Evolutionary conservation across 73 alveolate species (phyloP), one percentile per base, ranked within the genome.

Genomic region (Stentor coeruleus): DNA sequence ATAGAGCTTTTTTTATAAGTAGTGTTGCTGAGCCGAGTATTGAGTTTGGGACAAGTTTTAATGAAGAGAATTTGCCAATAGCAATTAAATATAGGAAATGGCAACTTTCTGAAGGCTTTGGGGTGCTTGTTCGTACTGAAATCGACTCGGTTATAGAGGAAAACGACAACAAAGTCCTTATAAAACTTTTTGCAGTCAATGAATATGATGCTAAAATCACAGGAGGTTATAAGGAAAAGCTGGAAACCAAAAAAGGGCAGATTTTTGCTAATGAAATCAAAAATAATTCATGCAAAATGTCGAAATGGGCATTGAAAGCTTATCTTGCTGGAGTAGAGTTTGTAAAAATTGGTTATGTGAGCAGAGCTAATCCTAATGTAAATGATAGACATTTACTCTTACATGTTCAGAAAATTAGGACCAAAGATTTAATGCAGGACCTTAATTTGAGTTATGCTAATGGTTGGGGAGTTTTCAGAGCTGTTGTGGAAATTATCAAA

Each of bases 261-360:
- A 41, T 82, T 6, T 35, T 79, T 1, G 59, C 75, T 33, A 82
- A 66, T 38, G 90, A 76, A 20, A 37, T 39, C 26, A 82, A 60
- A 36, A 76, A 85, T 37, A 85, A 85, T 77, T 39, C 90, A 0
- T 81, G 87, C 81, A 85, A 85, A 58, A 81, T 85, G 35, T 80
- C 89, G 4, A 85, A 82, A 35, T 85, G 91, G 91, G 59, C 82
- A 37, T 58, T 84, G 36, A 49, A 80, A 31, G 87, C 90, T 4
- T 72, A 81, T 55, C 38, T 85, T 28, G 30, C 87, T n/a, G 86
- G 87, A 3, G 35, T 77, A 33, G 90, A 85, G 20, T 49, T 58
- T 14, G 87, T 85, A 11, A 85, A 85, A 35, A 39, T 85, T 60
- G 91, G 91, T 3, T 85, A 58, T 82, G 57, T 82, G 37, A 66